Evolutionary conservation across 1,284 basidiomycete species (phyloP).

Genomic region (Cronartium ribicola): DNA sequence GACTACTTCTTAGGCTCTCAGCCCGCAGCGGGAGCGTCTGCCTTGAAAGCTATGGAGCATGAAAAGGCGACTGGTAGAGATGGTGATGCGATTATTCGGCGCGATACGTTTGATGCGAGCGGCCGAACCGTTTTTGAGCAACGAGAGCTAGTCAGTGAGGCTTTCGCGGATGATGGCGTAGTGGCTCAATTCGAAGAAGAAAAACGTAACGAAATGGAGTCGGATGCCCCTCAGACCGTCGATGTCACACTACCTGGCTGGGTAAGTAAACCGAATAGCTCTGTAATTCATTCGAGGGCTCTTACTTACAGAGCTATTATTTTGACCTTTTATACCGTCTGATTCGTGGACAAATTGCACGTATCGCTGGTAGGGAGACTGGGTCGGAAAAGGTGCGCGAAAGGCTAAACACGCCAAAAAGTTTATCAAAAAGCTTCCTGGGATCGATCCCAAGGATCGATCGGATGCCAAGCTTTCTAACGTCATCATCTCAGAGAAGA

Average conservation of each 20-base stretch:
- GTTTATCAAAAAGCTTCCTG: conserved; percentile 72
- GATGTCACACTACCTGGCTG: conserved; percentile 92
- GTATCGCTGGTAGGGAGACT: conserved; percentile 64
- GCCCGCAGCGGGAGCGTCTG: conserved; percentile 3
- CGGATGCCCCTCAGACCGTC: conserved; percentile 75
- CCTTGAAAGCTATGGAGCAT: conserved; percentile 24
- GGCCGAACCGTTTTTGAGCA: conserved; percentile 70
- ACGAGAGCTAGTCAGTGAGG: conserved; percentile 81
- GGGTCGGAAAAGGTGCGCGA: conserved; percentile 73
- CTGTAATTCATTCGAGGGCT: not conserved
- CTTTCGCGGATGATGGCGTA: conserved; percentile 95
- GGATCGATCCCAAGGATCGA: conserved; percentile 70
- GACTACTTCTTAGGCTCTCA: conserved; percentile 9
- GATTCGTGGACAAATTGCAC: not conserved
- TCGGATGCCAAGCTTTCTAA: conserved; percentile 78
- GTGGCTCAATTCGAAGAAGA: conserved; percentile 79
- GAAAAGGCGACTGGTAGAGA: not conserved
- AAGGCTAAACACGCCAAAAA: conserved; percentile 55
- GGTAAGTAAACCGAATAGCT: conserved; percentile 58
- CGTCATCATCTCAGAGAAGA: conserved; percentile 89
- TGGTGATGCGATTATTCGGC: conserved; percentile 44
- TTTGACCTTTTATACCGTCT: conserved; percentile 10
- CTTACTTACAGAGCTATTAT: conserved; percentile 2
- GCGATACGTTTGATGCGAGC: conserved; percentile 53
- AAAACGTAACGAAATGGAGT: conserved; percentile 71